Evolutionary conservation across 768 basidiomycete genomes (phyloP).

Genomic region (Mycena albidolilacea): DNA sequence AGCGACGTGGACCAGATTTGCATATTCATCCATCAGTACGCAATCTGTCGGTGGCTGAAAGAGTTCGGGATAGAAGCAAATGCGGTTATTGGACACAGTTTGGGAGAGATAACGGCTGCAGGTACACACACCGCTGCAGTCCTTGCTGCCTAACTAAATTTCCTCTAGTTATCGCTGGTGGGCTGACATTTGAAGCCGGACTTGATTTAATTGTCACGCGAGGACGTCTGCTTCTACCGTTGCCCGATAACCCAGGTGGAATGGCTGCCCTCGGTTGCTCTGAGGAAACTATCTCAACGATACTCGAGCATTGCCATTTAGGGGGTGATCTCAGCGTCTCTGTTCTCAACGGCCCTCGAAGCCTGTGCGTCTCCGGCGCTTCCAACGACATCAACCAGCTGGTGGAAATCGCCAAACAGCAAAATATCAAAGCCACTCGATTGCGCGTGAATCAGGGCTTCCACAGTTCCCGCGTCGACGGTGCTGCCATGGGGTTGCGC

Average conservation of each 20-base stretch:
- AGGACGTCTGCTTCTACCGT: constrained; percentile 24
- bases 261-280: constrained; percentile 35
- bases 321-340: constrained; percentile 15
- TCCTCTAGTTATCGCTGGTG: constrained; percentile 24
- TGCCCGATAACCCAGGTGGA: constrained; percentile 14
- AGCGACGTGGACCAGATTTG: constrained; percentile 35
- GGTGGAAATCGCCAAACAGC: constrained; percentile 15
- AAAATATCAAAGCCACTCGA: constrained; percentile 28
- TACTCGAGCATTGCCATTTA: not conserved
- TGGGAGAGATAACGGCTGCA: constrained; percentile 40
- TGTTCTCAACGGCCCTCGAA: constrained; percentile 34
- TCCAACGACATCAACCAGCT: constrained; percentile 22
- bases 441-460: constrained; percentile 35
- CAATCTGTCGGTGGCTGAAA: constrained; percentile 33
- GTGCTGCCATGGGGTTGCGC: constrained; percentile 21
- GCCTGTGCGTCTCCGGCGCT: constrained; percentile 26
- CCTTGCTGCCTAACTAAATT: not conserved
- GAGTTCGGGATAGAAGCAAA: constrained; percentile 24
- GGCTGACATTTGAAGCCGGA: constrained; percentile 28
- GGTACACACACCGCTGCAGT: constrained; percentile 16
- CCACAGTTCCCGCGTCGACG: constrained; percentile 31
- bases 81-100: constrained; percentile 36
- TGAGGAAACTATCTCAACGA: not conserved
- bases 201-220: constrained; percentile 31
- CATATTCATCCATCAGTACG: constrained; percentile 38